A percentile compares a stretch with the other conserved stretches of the same genome.
These are phyloP conservation scores for Lasiosphaeria hispida DNA, from an alignment of 495 filamentous ascomycete genomes.

Conservation along the genomic window DNA sequence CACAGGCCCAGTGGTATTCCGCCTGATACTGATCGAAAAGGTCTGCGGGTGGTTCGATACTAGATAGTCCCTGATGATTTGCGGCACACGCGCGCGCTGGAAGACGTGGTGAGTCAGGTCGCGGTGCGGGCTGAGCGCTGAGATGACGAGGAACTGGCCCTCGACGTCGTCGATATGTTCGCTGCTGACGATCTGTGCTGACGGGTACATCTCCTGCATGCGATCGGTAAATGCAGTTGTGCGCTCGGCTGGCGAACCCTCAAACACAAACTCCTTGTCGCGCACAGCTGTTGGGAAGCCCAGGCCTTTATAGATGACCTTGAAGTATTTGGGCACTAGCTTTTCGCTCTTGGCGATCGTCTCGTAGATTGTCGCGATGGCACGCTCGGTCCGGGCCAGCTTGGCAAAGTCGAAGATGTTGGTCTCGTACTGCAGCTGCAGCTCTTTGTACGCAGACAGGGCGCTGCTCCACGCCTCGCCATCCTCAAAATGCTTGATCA, in stretches of 20 bases:
- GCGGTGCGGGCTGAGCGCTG: constrained; percentile 72
- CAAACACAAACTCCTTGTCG: constrained; percentile 92
- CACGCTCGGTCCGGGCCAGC: constrained; percentile 80
- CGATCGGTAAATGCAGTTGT: constrained; percentile 83
- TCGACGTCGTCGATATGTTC: constrained; percentile 74
- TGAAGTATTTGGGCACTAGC: constrained; percentile 82
- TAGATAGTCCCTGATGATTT: constrained; percentile 79
- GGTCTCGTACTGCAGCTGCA: constrained; percentile 82
- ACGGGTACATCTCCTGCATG: constrained; percentile 86
- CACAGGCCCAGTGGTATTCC: constrained; percentile 62
- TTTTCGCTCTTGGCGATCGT: constrained; percentile 76
- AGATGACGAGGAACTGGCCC: constrained; percentile 90
- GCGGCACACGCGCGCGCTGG: constrained; percentile 79
- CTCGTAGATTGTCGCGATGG: constrained; percentile 93
- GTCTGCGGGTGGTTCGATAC: constrained; percentile 66
- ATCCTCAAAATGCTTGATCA: constrained; percentile 93
- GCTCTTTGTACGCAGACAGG: constrained; percentile 85
- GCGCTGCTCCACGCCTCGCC: constrained; percentile 90
- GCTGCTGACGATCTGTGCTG: constrained; percentile 74
- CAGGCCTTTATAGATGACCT: constrained; percentile 85
- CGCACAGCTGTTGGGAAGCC: constrained; percentile 79
- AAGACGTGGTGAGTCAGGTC: constrained; percentile 84
- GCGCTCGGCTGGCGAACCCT: constrained; percentile 73
- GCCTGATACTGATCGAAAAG: constrained; percentile 70
- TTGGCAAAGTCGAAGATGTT: constrained; percentile 90